phyloP scores from a whole-genome alignment of 352 stramenopile species.

The Globisporangium nagaii region DNA sequence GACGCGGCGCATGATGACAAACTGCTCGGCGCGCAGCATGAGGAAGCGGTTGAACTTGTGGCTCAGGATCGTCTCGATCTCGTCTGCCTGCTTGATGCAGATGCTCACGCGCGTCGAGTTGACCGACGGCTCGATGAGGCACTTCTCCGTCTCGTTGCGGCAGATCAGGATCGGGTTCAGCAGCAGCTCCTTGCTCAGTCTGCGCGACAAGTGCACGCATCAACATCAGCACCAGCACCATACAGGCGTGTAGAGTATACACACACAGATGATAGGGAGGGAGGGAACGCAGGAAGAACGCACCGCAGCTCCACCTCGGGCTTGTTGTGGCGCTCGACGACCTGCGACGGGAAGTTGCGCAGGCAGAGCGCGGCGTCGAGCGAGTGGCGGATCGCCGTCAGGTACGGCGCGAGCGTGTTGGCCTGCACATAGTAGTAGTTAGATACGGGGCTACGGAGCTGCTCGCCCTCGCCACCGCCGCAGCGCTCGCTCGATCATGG shows the following conservation, averaged over 20 bases:
- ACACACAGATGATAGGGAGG: neutral
- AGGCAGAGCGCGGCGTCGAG: constrained; percentile 91
- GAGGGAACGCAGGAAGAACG: constrained; percentile 5
- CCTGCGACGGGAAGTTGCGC: constrained; percentile 95
- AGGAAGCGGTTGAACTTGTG: constrained; percentile 95
- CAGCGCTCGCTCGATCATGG: neutral
- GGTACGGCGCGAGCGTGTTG: constrained; percentile 89
- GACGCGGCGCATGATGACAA: constrained; percentile 93
- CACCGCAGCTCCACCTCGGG: constrained; percentile 92
- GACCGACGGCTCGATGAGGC: constrained; percentile 92
- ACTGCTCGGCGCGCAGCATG: constrained; percentile 95
- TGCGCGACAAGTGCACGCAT: constrained; percentile 11
- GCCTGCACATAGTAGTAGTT: constrained; percentile 38
- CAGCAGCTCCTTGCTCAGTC: constrained; percentile 89
- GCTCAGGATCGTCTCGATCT: constrained; percentile 92
- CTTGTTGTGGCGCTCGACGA: constrained; percentile 96
- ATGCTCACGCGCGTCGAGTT: constrained; percentile 96
- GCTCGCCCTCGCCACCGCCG: neutral
- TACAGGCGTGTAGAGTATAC: neutral
- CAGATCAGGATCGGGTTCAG: constrained; percentile 94
- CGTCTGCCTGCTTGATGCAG: constrained; percentile 94
- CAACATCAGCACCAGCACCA: neutral
- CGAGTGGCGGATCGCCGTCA: constrained; percentile 90
- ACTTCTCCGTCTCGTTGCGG: constrained; percentile 91
- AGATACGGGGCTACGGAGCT: no score